Percentiles rank a stretch among this genome's conserved stretches.
Evolutionary conservation across 2,329 filamentous ascomycete species (phyloP).

Genomic region (Pseudogymnoascus sp.): DNA sequence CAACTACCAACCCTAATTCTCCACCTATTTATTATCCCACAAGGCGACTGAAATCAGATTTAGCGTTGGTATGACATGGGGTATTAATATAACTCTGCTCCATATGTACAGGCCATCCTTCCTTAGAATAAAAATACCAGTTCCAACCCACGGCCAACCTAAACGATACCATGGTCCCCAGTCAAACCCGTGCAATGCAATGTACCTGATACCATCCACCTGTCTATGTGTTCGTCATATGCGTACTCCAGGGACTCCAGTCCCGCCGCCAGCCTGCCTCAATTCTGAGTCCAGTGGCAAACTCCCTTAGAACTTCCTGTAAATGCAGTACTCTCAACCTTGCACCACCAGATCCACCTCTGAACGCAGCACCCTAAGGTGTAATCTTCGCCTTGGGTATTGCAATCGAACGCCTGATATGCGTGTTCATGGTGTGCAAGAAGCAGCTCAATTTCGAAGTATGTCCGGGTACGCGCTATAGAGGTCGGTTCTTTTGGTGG

Average conservation of each 20-base stretch:
- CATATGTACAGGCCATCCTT: neutral
- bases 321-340: neutral
- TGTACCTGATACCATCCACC: neutral
- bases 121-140: neutral
- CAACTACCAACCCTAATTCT: neutral
- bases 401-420: neutral
- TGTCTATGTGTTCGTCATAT: neutral
- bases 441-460: neutral
- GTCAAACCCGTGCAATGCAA: neutral
- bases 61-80: neutral
- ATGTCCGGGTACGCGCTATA: neutral
- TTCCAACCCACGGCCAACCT: neutral
- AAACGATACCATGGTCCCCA: neutral
- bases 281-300: neutral
- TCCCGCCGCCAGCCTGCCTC: neutral
- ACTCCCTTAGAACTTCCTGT: neutral
- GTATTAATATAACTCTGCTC: slow-evolving; percentile 3
- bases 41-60: neutral
- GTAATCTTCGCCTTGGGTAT: neutral
- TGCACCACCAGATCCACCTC: neutral
- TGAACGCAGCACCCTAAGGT: neutral
- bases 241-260: neutral
- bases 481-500: neutral
- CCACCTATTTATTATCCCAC: slow-evolving; percentile 6
- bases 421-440: neutral